Percentiles rank a stretch among this genome's conserved stretches.
phyloP scores from a whole-genome alignment of 202 grass and related monocot species.

The Cymbopogon flexuosus region DNA sequence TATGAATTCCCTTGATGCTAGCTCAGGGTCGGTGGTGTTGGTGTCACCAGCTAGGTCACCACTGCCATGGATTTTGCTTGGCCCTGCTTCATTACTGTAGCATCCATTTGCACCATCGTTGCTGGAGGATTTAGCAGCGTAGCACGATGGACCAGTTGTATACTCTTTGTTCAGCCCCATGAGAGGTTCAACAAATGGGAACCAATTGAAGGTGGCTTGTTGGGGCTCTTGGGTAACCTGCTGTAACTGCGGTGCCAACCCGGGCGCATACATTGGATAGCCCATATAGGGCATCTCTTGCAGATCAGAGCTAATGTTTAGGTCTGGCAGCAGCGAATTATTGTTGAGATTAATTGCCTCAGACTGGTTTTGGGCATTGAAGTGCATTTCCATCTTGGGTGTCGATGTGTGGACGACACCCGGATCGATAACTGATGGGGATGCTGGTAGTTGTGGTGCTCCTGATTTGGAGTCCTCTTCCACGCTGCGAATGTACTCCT shows the following conservation, averaged over 20 bases:
- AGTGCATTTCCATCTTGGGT: background rate
- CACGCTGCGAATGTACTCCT: slow-evolving; percentile 28
- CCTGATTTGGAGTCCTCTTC: background rate
- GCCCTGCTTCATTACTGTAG: background rate
- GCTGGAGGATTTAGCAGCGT: background rate
- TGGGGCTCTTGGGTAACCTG: background rate
- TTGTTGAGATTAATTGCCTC: background rate
- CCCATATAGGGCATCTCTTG: background rate
- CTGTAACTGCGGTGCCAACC: background rate
- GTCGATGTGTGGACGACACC: background rate
- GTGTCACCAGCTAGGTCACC: background rate
- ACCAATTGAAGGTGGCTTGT: background rate
- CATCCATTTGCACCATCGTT: background rate
- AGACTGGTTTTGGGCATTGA: background rate
- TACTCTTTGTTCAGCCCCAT: accelerated
- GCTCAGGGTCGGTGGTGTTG: background rate
- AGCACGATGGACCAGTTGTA: background rate
- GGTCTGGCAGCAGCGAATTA: background rate
- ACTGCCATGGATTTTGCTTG: background rate
- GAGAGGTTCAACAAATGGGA: background rate
- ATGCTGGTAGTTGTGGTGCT: too few species aligned
- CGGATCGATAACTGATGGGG: background rate
- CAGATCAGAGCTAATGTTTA: background rate
- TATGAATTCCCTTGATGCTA: slow-evolving; percentile 32
- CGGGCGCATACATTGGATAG: background rate